Evolutionary conservation across 495 filamentous ascomycete species (phyloP).

Genomic region (Lentithecium fluviatile): DNA sequence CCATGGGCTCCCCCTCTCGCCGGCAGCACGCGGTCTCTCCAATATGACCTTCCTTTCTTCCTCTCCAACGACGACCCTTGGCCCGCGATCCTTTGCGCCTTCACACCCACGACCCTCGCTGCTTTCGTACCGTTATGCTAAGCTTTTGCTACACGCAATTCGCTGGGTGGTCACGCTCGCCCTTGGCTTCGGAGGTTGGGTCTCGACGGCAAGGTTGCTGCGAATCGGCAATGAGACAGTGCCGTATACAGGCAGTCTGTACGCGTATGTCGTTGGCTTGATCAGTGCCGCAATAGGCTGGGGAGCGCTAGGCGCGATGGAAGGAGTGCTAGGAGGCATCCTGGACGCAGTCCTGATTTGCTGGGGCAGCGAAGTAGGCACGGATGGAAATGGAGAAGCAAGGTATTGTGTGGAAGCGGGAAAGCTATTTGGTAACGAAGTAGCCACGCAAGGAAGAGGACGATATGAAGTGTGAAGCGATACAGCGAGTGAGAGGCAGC

Average conservation of each 20-base stretch:
- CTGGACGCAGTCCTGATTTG: slow-evolving; percentile 91
- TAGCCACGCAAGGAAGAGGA: not conserved
- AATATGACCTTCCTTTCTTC: slow-evolving; percentile 71
- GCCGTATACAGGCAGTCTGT: slow-evolving; percentile 74
- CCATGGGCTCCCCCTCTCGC: slow-evolving; percentile 76
- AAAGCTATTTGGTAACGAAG: slow-evolving; percentile 67
- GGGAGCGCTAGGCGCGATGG: slow-evolving; percentile 92
- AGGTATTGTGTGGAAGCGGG: slow-evolving; percentile 85
- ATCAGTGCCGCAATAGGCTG: slow-evolving; percentile 92
- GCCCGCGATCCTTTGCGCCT: slow-evolving; percentile 56
- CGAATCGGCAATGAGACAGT: slow-evolving; percentile 44
- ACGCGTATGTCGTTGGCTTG: slow-evolving; percentile 91
- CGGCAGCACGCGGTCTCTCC: slow-evolving; percentile 71
- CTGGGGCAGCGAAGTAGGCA: slow-evolving; percentile 83
- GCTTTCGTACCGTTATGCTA: slow-evolving; percentile 80
- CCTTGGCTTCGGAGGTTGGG: slow-evolving; percentile 94
- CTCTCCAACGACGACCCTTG: slow-evolving; percentile 61
- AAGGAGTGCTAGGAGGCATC: slow-evolving; percentile 86
- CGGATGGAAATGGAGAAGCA: slow-evolving; percentile 63
- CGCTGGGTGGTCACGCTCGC: slow-evolving; percentile 84
- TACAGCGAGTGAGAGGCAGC: not conserved
- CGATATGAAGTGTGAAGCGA: slow-evolving; percentile 11
- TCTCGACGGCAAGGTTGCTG: slow-evolving; percentile 79
- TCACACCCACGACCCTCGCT: slow-evolving; percentile 44
- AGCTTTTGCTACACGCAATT: slow-evolving; percentile 85